A percentile compares a stretch with the other conserved stretches of the same genome.
phyloP scores from a whole-genome alignment of 805 yeast species.

The Blastobotrys peoriensis region DNA sequence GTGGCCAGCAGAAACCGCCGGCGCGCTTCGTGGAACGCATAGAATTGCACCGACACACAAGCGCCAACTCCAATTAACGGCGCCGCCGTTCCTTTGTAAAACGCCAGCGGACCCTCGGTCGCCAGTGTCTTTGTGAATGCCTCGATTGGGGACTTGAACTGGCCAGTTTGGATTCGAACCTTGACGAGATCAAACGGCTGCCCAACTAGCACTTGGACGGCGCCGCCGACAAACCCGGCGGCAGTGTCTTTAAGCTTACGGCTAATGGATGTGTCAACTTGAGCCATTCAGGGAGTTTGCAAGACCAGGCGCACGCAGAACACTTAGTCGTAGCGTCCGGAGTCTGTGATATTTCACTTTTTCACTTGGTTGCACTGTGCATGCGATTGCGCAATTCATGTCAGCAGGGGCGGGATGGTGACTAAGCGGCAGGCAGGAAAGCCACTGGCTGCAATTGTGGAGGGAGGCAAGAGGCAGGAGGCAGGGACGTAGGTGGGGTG shows the following conservation, averaged over 20 bases:
- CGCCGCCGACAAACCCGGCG: conserved; percentile 52
- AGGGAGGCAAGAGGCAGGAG: no score
- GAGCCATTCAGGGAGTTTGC: neutral
- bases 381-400: no score
- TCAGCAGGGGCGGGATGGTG: no score
- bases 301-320: neutral
- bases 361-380: no score
- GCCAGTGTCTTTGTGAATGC: conserved; percentile 49
- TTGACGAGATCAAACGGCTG: conserved; percentile 70
- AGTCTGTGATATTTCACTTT: no score
- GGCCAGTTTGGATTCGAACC: conserved; percentile 66
- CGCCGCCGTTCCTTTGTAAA: conserved; percentile 62
- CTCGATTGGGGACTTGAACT: conserved; percentile 45
- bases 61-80: conserved; percentile 66
- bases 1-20: conserved; percentile 43
- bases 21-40: conserved; percentile 64
- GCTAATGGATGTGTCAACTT: conserved; percentile 27
- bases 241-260: conserved; percentile 49
- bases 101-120: conserved; percentile 57
- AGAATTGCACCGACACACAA: conserved; percentile 64
- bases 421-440: no score
- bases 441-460: no score
- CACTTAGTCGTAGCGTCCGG: neutral
- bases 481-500: no score
- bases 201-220: conserved; percentile 49